Percentiles rank a stretch among this genome's conserved stretches.
These are phyloP conservation scores for Talaromyces sp. DNA, from an alignment of 2,329 filamentous ascomycete genomes.

Conservation along the genomic window DNA sequence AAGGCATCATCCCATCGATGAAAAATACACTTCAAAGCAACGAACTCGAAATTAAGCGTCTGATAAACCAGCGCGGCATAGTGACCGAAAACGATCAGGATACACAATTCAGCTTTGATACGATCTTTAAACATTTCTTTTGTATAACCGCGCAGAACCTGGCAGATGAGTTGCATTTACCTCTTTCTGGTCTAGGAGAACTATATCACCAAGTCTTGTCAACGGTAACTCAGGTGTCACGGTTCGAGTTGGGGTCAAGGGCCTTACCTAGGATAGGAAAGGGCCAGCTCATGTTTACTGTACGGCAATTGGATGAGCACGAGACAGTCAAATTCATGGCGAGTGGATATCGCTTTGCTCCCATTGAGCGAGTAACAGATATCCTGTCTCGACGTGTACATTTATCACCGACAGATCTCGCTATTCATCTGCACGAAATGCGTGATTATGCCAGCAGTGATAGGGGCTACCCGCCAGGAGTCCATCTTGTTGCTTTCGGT, in stretches of 20 bases:
- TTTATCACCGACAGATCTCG: constrained; percentile 62
- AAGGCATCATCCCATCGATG: constrained; percentile 68
- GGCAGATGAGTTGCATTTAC: constrained; percentile 62
- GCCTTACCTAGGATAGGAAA: constrained; percentile 48
- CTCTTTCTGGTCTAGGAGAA: constrained; percentile 61
- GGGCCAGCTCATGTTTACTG: constrained; percentile 77
- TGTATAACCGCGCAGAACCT: constrained; percentile 75
- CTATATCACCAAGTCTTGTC: constrained; percentile 73
- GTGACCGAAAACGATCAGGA: constrained; percentile 45
- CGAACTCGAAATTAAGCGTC: constrained; percentile 46
- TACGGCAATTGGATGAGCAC: constrained; percentile 58
- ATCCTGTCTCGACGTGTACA: constrained; percentile 72
- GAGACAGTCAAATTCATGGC: constrained; percentile 64
- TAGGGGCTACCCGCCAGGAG: constrained; percentile 27
- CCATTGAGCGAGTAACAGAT: constrained; percentile 63
- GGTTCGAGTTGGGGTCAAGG: constrained; percentile 20
- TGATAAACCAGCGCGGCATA: constrained; percentile 46
- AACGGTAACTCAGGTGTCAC: constrained; percentile 51
- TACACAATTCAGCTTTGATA: constrained; percentile 65
- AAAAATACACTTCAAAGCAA: constrained; percentile 60
- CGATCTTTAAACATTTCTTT: constrained; percentile 77
- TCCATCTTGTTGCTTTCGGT: constrained; percentile 44
- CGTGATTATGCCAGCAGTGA: constrained; percentile 47
- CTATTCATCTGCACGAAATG: constrained; percentile 61
- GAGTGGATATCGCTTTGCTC: constrained; percentile 74